phyloP scores from a whole-genome alignment of 306 rosid species.

The Dalbergia cultrata region DNA sequence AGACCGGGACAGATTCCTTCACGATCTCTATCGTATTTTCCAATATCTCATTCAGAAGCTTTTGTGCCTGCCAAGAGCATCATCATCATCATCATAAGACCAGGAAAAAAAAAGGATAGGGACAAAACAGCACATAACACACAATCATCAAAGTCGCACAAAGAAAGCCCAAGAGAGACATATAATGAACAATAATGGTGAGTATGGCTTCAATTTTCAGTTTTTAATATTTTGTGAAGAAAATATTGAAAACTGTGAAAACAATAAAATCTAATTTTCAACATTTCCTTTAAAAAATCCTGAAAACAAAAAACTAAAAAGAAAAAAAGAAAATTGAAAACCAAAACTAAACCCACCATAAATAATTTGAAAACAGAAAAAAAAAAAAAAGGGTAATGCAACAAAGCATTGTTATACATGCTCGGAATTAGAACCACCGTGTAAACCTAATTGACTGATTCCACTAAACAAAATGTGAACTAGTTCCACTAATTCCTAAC shows the following conservation, averaged over 20 bases:
- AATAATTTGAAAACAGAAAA: conserved; percentile 16
- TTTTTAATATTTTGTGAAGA: too few relatives aligned
- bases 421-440: neutral
- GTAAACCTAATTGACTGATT: neutral
- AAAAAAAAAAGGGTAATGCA: neutral
- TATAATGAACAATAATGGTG: conserved; percentile 13
- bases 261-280: too few relatives aligned
- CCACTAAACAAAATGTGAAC: neutral
- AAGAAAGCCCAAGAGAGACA: neutral
- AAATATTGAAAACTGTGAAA: too few relatives aligned
- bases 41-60: conserved; percentile 73
- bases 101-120: neutral
- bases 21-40: conserved; percentile 77
- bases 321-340: too few relatives aligned
- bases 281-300: too few relatives aligned
- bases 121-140: conserved; percentile 9
- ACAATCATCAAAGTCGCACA: neutral
- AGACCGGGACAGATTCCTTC: conserved; percentile 49
- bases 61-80: conserved; percentile 72
- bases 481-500: neutral
- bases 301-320: too few relatives aligned
- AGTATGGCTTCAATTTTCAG: too few relatives aligned
- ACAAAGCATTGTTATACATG: neutral
- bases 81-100: conserved; percentile 30
- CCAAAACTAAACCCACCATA: too few relatives aligned